Conservation (phyloP, 192 early-diverging fungal genomes). For the Backusella morwellensis region DNA sequence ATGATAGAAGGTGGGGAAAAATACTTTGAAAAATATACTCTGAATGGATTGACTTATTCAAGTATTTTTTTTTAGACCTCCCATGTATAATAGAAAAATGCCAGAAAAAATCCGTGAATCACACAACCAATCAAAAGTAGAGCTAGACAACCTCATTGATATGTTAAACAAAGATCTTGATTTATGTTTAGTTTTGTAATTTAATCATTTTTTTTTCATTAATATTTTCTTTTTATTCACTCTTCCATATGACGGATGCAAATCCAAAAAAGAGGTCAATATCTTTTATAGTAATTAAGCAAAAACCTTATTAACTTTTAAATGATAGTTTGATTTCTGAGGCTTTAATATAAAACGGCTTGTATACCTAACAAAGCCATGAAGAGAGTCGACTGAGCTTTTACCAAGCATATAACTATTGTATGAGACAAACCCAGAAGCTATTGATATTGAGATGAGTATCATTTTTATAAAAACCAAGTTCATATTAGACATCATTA, state of each 20-base stretch:
- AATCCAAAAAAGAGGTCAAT: too few species aligned
- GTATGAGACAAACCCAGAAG: too few species aligned
- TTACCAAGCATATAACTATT: too few species aligned
- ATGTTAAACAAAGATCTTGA: constrained; percentile 16
- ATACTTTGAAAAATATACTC: neutral
- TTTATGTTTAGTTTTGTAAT: constrained; percentile 2
- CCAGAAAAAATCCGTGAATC: neutral
- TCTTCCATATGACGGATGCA: neutral
- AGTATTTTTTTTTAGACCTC: constrained; percentile 7
- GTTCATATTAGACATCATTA: too few species aligned
- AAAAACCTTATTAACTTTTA: too few species aligned
- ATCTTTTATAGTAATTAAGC: too few species aligned
- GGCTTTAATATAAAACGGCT: too few species aligned
- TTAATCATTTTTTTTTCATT: neutral
- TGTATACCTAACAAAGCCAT: too few species aligned
- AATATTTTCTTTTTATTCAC: neutral
- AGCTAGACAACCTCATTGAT: constrained; percentile 6
- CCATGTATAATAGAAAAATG: constrained; percentile 17
- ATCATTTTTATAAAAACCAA: too few species aligned
- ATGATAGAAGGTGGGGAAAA: neutral
- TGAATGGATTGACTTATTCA: neutral
- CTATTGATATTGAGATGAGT: too few species aligned
- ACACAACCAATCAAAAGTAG: constrained; percentile 9
- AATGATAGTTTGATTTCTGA: too few species aligned
- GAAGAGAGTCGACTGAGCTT: too few species aligned